A percentile compares a stretch with the other conserved stretches of the same genome.
phyloP scores from a whole-genome alignment of 2,329 filamentous ascomycete species.

The Aureobasidium sp. region DNA sequence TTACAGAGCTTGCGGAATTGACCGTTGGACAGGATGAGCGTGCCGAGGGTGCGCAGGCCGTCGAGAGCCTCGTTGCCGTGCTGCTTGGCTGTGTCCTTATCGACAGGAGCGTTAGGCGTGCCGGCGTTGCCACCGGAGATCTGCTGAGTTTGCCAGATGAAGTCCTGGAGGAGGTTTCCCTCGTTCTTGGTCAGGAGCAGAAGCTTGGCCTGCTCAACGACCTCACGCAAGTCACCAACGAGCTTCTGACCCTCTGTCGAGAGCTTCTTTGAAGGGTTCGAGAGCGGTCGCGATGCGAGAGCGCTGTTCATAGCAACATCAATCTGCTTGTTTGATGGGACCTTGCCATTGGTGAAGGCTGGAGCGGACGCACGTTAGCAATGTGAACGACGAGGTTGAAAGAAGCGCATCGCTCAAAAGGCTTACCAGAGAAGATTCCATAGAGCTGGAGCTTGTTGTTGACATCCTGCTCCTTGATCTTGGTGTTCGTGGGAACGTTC shows the following conservation, averaged over 20 bases:
- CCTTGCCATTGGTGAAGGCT: constrained; percentile 83
- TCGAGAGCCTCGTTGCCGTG: constrained; percentile 78
- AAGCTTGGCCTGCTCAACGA: constrained; percentile 76
- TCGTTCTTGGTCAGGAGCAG: constrained; percentile 90
- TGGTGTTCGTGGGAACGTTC: constrained; percentile 64
- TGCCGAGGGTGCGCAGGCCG: constrained; percentile 79
- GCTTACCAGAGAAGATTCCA: constrained; percentile 65
- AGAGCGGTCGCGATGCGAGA: constrained; percentile 61
- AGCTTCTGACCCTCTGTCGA: constrained; percentile 76
- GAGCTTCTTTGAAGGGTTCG: constrained; percentile 64
- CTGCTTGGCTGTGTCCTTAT: constrained; percentile 69
- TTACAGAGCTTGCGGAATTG: constrained; percentile 85
- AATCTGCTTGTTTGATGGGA: constrained; percentile 92
- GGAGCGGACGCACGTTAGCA: constrained; percentile 21
- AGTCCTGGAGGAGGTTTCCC: constrained; percentile 88
- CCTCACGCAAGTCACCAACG: constrained; percentile 66
- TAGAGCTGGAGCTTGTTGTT: constrained; percentile 93
- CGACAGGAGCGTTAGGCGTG: constrained; percentile 58
- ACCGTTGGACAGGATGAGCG: constrained; percentile 86
- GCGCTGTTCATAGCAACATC: constrained; percentile 90
- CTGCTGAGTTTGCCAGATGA: constrained; percentile 86
- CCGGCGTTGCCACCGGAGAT: constrained; percentile 56
- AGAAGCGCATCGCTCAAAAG: not conserved
- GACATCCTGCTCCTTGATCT: constrained; percentile 75
- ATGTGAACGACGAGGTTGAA: not conserved